A percentile compares a stretch with the other conserved stretches of the same genome.
These are phyloP conservation scores for Bryoglossum gracile DNA, from an alignment of 495 filamentous ascomycete genomes.

Conservation along the genomic window DNA sequence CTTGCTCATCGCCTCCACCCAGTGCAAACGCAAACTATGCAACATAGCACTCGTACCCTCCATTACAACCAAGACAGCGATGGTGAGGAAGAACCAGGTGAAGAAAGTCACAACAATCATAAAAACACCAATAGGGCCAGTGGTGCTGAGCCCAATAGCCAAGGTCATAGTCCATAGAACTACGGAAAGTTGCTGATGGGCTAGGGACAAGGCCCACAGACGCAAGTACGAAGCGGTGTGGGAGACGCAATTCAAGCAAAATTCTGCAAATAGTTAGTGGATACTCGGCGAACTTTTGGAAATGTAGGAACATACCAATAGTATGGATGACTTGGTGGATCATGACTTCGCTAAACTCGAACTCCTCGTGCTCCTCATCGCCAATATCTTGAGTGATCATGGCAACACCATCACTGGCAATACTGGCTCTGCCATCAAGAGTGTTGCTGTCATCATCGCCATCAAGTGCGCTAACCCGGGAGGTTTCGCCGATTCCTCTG, in stretches of 20 bases:
- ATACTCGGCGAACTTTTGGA: neutral
- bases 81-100: slow-evolving; percentile 76
- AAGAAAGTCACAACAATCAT: slow-evolving; percentile 74
- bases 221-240: slow-evolving; percentile 98
- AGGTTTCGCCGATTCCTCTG: slow-evolving; percentile 81
- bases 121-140: slow-evolving; percentile 63
- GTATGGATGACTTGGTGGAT: slow-evolving; percentile 99
- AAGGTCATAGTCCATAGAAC: slow-evolving; percentile 98
- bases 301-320: slow-evolving; percentile 57
- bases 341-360: slow-evolving; percentile 93
- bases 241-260: slow-evolving; percentile 97
- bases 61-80: slow-evolving; percentile 54
- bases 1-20: slow-evolving; percentile 99
- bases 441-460: slow-evolving; percentile 65
- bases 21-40: slow-evolving; percentile 91
- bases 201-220: slow-evolving; percentile 95
- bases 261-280: slow-evolving; percentile 50
- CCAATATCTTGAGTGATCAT: slow-evolving; percentile 85
- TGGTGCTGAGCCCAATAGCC: slow-evolving; percentile 58
- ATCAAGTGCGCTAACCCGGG: slow-evolving; percentile 76
- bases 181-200: slow-evolving; percentile 93
- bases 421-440: slow-evolving; percentile 58
- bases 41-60: slow-evolving; percentile 86
- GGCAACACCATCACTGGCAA: slow-evolving; percentile 75
- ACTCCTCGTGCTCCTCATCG: slow-evolving; percentile 81